phyloP scores from a whole-genome alignment of 768 basidiomycete species.

The Symmetrospora coprosmae region DNA sequence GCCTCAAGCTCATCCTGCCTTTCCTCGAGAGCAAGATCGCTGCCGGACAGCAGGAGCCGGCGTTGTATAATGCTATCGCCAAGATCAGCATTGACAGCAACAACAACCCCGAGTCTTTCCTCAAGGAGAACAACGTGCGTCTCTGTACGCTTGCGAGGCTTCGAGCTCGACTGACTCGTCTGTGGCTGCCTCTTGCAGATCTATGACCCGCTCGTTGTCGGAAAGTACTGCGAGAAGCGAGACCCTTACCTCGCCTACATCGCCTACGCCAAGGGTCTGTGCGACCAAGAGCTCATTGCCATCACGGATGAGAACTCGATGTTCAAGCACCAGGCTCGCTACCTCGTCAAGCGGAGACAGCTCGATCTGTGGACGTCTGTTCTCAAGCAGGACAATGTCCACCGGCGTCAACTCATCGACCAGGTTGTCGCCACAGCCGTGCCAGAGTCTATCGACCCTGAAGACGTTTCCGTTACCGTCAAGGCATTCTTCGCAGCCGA shows the following conservation, averaged over 20 bases:
- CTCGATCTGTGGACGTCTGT: conserved; percentile 95
- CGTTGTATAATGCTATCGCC: conserved; percentile 90
- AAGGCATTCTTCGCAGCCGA: conserved; percentile 96
- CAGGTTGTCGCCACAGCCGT: conserved; percentile 89
- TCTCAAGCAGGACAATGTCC: conserved; percentile 69
- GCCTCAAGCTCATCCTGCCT: conserved; percentile 88
- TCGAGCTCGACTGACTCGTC: conserved; percentile 23
- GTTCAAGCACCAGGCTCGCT: conserved; percentile 99
- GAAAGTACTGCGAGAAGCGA: conserved; percentile 97
- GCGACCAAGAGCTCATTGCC: conserved; percentile 87
- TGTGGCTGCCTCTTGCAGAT: conserved; percentile 47
- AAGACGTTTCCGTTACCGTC: conserved; percentile 96
- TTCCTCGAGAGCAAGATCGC: conserved; percentile 92
- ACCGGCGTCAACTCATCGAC: conserved; percentile 85
- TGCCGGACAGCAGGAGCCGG: conserved; percentile 80
- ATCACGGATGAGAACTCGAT: conserved; percentile 99
- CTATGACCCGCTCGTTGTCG: conserved; percentile 91
- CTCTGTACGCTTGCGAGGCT: background rate
- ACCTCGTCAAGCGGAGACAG: conserved; percentile 88
- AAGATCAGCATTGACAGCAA: conserved; percentile 99
- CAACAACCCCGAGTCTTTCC: conserved; percentile 90
- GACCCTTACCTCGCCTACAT: conserved; percentile 98
- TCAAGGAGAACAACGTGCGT: conserved; percentile 94
- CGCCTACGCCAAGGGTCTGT: conserved; percentile 96
- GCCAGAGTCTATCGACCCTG: conserved; percentile 91